These are phyloP conservation scores for Hanseniaspora gamundiae DNA, from an alignment of 1,139 yeast species.

Conservation along the genomic window DNA sequence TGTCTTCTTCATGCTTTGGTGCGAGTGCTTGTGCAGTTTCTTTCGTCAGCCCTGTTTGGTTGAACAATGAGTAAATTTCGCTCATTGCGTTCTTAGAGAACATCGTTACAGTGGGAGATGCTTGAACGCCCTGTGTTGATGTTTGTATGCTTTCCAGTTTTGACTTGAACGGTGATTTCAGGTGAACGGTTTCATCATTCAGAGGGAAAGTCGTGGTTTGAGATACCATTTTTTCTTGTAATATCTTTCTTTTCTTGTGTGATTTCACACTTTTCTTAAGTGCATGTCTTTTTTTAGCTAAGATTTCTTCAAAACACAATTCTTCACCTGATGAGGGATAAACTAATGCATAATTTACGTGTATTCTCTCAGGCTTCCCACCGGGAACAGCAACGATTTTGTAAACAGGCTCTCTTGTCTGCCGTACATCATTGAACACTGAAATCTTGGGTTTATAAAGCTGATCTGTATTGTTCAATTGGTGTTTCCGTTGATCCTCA, in stretches of 20 bases:
- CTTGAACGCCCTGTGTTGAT: slow-evolving; percentile 18
- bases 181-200: slow-evolving; percentile 15
- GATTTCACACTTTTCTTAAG: slow-evolving; percentile 7
- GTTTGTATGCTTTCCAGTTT: neutral
- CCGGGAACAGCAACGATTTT: slow-evolving; percentile 45
- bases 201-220: slow-evolving; percentile 21
- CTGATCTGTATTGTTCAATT: neutral
- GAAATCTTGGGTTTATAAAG: slow-evolving; percentile 22
- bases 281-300: slow-evolving; percentile 35
- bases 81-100: slow-evolving; percentile 65
- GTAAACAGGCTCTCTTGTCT: slow-evolving; percentile 25
- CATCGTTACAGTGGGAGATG: slow-evolving; percentile 69
- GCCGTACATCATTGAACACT: slow-evolving; percentile 33
- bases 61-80: slow-evolving; percentile 69
- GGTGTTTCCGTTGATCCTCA: neutral
- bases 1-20: slow-evolving; percentile 19
- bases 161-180: slow-evolving; percentile 9
- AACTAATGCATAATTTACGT: slow-evolving; percentile 48
- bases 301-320: slow-evolving; percentile 49
- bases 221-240: slow-evolving; percentile 10
- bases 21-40: slow-evolving; percentile 14
- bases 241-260: neutral
- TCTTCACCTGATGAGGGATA: slow-evolving; percentile 33
- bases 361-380: slow-evolving; percentile 51
- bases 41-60: slow-evolving; percentile 27